Evolutionary conservation across 768 basidiomycete species (phyloP), one percentile per base, ranked within the genome.

Genomic region (Tephrocybe sp.): DNA sequence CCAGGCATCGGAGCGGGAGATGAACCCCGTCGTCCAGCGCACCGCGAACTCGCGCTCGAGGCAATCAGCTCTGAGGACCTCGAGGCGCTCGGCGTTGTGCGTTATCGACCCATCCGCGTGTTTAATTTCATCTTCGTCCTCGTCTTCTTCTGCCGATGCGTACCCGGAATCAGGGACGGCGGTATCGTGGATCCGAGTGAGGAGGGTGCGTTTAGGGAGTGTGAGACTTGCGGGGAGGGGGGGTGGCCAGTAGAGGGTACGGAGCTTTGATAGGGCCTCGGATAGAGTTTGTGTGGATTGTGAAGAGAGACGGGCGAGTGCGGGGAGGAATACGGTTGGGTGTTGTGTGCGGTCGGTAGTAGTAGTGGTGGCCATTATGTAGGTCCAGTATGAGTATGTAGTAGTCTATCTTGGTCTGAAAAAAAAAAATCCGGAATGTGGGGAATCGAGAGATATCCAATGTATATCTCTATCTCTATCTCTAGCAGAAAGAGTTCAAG

Each of bases 81-180:
- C 76, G 13, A 75, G 49, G 45, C 62, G 5, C 11, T 26, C 26
- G 7, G 3, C 26, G 26, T 26, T 26, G 7, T 26, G 26, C 7
- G 26, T 26, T 26, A 26, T 26, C 7, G 26, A 4, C 26, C 26
- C 26, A 7, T 7, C n/a, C n/a, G n/a, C n/a, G n/a, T n/a, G n/a
- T n/a, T n/a, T n/a, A n/a, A n/a, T 53, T 6, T 66, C 69, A 0
- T 65, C 64, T 2, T 68, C 67, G 1, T 74, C 75, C 0, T 78
- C 79, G 0, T 83, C 82, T 43, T 81, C 83, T 45, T 83, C 84
- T 20, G 83, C 85, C 35, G 86, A 87, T 5, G 85, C 89, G 56
- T 90, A 90, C 32, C 89, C 89, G 10, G 87, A 89, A 65, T 91
- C 87, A 1, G 83, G 82, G 3, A 80, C 73, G 14, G 68, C 68